Evolutionary conservation across 2,329 filamentous ascomycete genomes (phyloP), one percentile per base, ranked within the genome.

Genomic region (Penicillium paneum): DNA sequence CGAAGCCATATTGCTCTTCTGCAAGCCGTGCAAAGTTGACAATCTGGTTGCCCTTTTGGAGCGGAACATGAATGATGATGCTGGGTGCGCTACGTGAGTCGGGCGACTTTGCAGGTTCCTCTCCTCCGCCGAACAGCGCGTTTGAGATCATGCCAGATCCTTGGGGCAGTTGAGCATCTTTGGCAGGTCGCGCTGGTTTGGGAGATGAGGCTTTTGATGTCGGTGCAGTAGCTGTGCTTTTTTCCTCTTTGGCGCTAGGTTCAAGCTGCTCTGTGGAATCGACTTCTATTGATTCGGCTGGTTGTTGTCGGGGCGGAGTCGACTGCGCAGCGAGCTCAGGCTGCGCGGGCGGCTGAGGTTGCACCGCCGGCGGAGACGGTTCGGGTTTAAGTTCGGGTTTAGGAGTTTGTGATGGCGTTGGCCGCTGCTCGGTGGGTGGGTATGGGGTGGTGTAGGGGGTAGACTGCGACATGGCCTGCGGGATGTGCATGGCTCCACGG

Each of bases 11-110:
- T 58, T 88, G 89, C 60, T 95, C 91, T 73, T 96, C 91, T 11
- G 95, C 94, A 74, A 97, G 81, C 41, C 91, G 90, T 67, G 93
- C 92, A 62, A 97, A 97, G 72, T 97, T 97, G 75, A 99, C 85
- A 57, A 95, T 93, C 62, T 93, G 91, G 71, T 96, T 96, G 34
- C 84, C 88, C 64, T 90, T 86, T 54, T 87, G 83, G 36, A 99
- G 81, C 0, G 89, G 85, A 54, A 99, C 87, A 52, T 89, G 86
- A 17, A 99, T 81, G 49, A 95, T 83, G 59, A 99, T 96, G 5
- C 85, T 96, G 38, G 86, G 91, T 3, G 83, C 83, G 54, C 78
- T 68, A 36, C 70, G 76, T 29, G 71, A 61, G 39, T 67, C 69
- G 43, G 73, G 77, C 42, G 79, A 71, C 24, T 74, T 75, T 43